These are phyloP conservation scores for Pelargonium myrrhifolium DNA, from an alignment of 441 rosid species.

Conservation along the genomic window DNA sequence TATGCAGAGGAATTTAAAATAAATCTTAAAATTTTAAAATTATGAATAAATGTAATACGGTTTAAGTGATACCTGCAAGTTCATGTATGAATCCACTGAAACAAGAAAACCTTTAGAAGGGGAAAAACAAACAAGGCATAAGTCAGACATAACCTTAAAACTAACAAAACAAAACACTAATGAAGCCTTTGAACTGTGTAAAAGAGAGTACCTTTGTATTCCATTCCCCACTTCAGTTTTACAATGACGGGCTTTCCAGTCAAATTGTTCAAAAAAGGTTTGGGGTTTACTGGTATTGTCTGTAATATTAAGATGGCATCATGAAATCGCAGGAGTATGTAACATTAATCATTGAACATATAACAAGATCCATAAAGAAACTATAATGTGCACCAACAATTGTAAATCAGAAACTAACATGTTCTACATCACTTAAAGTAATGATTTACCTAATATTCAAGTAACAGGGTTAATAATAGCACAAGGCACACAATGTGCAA, in stretches of 20 bases:
- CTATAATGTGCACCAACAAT: no score
- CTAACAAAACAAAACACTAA: background rate
- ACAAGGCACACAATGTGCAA: no score
- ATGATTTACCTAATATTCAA: no score
- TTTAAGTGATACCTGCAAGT: conserved; percentile 54
- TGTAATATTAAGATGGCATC: no score
- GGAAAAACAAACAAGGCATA: no score
- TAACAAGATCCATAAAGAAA: no score
- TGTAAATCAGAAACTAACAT: no score
- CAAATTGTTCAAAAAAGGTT: conserved; percentile 81
- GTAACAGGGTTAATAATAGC: no score
- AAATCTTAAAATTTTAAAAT: background rate
- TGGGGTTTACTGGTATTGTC: conserved; percentile 35
- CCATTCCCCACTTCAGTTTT: conserved; percentile 94
- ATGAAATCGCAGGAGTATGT: no score
- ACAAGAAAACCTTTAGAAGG: conserved; percentile 66
- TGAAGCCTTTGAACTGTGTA: background rate
- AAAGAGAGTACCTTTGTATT: conserved; percentile 55
- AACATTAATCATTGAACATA: no score
- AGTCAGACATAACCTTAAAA: background rate
- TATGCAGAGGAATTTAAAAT: background rate
- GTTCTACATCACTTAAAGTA: no score
- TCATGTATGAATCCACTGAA: conserved; percentile 96
- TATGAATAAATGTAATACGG: no score
- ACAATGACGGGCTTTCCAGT: conserved; percentile 85